Percentiles rank a stretch among this genome's conserved stretches.
Evolutionary conservation across 805 yeast genomes (phyloP).

Genomic region (Sporopachydermia lactativora): DNA sequence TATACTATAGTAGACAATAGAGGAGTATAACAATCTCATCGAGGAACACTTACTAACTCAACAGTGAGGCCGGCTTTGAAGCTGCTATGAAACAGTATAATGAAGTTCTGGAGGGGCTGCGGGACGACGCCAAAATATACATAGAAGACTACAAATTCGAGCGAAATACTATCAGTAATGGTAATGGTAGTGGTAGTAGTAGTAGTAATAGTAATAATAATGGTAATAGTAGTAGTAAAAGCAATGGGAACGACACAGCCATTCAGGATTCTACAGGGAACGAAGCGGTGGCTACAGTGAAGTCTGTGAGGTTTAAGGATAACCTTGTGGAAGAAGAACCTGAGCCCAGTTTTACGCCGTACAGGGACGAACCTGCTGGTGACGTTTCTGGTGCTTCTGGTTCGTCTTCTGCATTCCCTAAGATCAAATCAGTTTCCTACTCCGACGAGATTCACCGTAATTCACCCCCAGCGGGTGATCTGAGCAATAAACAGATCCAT

Average conservation of each 20-base stretch:
- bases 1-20: no score
- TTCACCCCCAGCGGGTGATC: constrained; percentile 1
- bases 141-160: constrained; percentile 1
- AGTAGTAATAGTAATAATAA: not conserved
- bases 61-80: constrained; percentile 1
- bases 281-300: not conserved
- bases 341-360: not conserved
- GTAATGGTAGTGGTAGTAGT: not conserved
- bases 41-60: no score
- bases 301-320: constrained; percentile 5
- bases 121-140: constrained; percentile 2
- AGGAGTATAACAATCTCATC: no score
- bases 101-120: not conserved
- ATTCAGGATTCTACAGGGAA: no score
- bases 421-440: not conserved
- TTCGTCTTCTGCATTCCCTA: not conserved
- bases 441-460: not conserved
- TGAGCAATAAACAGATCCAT: not conserved
- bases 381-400: not conserved
- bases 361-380: constrained; percentile 2
- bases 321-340: constrained; percentile 4
- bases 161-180: not conserved
- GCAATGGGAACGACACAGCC: constrained; percentile 2
- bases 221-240: not conserved
- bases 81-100: not conserved